phyloP scores from a whole-genome alignment of 2,329 filamentous ascomycete genomes.

The Apiospora pterosperma region DNA sequence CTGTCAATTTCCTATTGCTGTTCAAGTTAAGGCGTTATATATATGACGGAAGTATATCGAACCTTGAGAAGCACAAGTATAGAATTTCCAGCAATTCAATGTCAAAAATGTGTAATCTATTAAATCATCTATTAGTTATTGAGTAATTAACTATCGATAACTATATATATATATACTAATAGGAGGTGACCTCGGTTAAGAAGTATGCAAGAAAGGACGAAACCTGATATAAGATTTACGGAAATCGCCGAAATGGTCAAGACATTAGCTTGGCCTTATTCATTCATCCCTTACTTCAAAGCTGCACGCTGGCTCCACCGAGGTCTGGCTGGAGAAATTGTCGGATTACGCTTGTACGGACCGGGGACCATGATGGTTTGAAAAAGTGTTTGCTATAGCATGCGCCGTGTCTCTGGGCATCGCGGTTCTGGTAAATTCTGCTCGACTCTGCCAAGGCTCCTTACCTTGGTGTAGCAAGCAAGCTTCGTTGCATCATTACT shows the following conservation, averaged over 20 bases:
- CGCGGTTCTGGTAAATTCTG: background rate
- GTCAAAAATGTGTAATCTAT: no score
- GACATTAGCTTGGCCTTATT: background rate
- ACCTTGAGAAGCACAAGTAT: no score
- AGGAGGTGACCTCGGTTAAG: no score
- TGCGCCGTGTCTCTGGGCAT: background rate
- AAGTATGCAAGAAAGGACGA: background rate
- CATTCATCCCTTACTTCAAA: background rate
- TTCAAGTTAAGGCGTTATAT: no score
- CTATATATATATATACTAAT: no score
- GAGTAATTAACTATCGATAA: no score
- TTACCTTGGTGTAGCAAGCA: background rate
- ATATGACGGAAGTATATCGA: no score
- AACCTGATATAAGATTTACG: background rate
- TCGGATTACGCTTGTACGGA: background rate
- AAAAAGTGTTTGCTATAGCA: background rate
- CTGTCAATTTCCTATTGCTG: no score
- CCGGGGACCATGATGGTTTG: background rate
- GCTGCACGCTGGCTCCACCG: background rate
- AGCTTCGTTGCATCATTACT: no score
- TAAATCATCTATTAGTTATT: no score
- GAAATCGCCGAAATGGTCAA: background rate
- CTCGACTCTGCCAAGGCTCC: background rate
- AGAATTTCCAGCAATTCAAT: no score
- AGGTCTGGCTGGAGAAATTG: background rate